Base-by-base conservation (phyloP, 169 alveolate species). In the Haemoproteus tartakovskyi region DNA sequence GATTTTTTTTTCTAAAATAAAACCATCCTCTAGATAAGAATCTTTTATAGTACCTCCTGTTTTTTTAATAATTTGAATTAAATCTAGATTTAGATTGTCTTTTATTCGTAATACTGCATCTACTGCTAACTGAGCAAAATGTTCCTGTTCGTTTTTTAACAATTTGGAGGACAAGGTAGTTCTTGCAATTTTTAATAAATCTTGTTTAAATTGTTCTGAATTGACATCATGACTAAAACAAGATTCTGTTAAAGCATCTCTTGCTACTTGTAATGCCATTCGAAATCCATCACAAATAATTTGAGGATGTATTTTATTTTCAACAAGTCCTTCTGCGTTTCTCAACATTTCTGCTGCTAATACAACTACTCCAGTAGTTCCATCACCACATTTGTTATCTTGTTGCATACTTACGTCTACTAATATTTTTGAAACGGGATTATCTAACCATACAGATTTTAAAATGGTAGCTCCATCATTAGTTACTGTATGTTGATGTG, bases 381-480 rank as follows among this genome's bases (percentile, higher is more conserved):
- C 98, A 62, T 95, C 98, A 5, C 98, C 98, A 79, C 98, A 95
- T 50, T 92, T 91, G 36, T 80, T 78, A 59, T 95, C 98, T 80
- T 95, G 97, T 48, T 89, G 95, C 91, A 87, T 91, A 46, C 96
- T 91, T 8, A 92, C 92, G 85, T 95, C 99, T 43, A 97, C 98
- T 47, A 97, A 89, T 46, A 97, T 96, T 89, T 95, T 96, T 11
- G 99, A 99, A 37, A 99, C 99, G 16, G 99, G 99, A 89, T 98
- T 98, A 88, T 97, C 99, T 19, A 98, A 94, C 94, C 98, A 96
- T 46, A 98, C 97, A 41, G 98, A 93, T 87, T 94, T 97, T 74
- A 98, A 88, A 12, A 98, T 98, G 0, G 99, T 98, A 5, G 99
- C 99, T 9, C 99, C 99, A 87, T 98, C 99, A 87, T 98, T 98